Evolutionary conservation across 2,329 filamentous ascomycete species (phyloP).

Genomic region (Fusarium acutatum): DNA sequence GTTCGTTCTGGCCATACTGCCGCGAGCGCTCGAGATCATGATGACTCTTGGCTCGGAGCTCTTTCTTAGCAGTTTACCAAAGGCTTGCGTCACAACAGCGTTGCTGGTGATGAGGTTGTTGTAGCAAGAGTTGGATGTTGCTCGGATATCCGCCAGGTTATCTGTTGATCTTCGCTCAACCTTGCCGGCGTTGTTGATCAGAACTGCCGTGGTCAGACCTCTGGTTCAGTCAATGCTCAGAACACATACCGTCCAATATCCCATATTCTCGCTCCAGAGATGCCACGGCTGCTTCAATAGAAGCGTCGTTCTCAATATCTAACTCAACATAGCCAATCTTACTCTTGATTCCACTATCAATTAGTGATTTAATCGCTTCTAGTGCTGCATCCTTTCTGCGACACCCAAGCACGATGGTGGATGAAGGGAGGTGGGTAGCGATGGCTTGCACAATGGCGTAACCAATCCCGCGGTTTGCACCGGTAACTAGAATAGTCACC

Average conservation of each 20-base stretch:
- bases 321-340: neutral
- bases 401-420: slow-evolving; percentile 2
- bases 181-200: slow-evolving; percentile 3
- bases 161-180: neutral
- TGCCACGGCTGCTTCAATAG: neutral
- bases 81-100: neutral
- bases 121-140: neutral
- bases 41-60: slow-evolving; percentile 1
- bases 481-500: neutral
- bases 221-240: fast-evolving
- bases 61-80: neutral
- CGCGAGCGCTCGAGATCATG: slow-evolving; percentile 14
- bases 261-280: neutral
- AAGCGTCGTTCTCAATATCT: neutral
- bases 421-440: neutral
- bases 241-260: neutral
- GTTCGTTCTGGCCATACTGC: neutral
- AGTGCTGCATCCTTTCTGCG: neutral
- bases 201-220: neutral
- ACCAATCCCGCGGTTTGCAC: slow-evolving; percentile 12
- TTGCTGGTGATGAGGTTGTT: slow-evolving; percentile 13
- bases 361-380: neutral
- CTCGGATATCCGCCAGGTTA: neutral
- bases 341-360: neutral
- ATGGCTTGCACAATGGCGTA: slow-evolving; percentile 14